phyloP scores from a whole-genome alignment of 805 yeast genomes.

The Candida nanaspora region DNA sequence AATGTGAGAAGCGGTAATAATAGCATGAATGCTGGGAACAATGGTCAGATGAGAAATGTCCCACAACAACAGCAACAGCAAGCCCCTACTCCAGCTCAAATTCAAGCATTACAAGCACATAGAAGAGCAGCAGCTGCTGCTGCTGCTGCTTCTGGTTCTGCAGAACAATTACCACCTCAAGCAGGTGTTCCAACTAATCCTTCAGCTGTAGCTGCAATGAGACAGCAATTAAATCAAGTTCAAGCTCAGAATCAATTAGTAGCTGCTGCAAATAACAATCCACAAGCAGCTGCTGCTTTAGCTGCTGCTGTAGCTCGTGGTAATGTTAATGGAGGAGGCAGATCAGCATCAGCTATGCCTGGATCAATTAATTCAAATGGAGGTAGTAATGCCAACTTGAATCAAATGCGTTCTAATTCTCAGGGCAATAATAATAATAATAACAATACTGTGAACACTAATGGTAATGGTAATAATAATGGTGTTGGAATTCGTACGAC shows the following conservation, averaged over 20 bases:
- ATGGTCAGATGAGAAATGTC: neutral
- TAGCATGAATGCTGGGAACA: neutral
- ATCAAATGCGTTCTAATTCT: neutral
- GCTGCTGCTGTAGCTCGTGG: neutral
- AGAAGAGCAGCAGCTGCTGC: constrained; percentile 7
- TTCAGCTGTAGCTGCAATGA: neutral
- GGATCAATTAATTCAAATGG: neutral
- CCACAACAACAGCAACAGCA: neutral
- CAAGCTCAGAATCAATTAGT: neutral
- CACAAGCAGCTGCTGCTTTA: neutral
- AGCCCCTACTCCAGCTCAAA: constrained; percentile 4
- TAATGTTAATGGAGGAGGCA: neutral
- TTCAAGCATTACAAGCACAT: constrained; percentile 6
- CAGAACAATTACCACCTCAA: neutral
- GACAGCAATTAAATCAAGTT: neutral
- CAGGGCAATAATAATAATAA: neutral
- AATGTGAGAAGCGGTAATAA: neutral
- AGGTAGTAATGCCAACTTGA: neutral
- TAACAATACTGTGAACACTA: too few relatives aligned
- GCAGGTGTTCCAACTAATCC: too few relatives aligned
- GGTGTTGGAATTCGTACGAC: constrained; percentile 24
- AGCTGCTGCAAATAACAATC: neutral
- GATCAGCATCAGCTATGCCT: neutral
- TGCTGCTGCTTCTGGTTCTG: neutral
- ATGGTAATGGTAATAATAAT: neutral